A percentile compares a stretch with the other conserved stretches of the same genome.
phyloP scores from a whole-genome alignment of 148 eudicot genomes.

The Drosera capensis region DNA sequence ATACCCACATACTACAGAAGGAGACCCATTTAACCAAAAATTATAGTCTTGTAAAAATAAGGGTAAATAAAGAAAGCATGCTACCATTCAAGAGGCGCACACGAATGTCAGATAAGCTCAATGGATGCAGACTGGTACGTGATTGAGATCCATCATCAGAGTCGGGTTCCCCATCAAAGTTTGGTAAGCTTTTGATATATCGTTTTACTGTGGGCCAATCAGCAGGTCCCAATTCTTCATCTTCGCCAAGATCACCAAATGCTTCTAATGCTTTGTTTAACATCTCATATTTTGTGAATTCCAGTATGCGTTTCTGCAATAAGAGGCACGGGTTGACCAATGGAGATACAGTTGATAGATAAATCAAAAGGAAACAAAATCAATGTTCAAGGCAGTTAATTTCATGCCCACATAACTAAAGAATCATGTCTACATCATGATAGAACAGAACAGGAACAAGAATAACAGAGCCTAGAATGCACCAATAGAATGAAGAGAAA shows the following conservation, averaged over 20 bases:
- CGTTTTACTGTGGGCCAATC: constrained; percentile 85
- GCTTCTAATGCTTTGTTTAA: constrained; percentile 74
- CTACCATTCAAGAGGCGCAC: constrained; percentile 72
- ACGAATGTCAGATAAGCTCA: constrained; percentile 73
- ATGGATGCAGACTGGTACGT: constrained; percentile 26
- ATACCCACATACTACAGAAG: too few species aligned
- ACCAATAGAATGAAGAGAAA: too few species aligned
- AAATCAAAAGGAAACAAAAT: neutral
- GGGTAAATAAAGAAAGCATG: neutral
- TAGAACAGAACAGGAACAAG: too few species aligned
- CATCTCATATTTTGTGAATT: constrained; percentile 81
- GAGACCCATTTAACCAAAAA: too few species aligned
- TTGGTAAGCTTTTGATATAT: constrained; percentile 54
- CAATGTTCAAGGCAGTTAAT: too few species aligned
- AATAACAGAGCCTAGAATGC: too few species aligned
- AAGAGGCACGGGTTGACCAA: neutral
- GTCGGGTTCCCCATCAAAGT: constrained; percentile 48
- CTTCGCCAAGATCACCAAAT: constrained; percentile 86
- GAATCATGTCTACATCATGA: too few species aligned
- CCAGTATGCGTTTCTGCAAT: constrained; percentile 70
- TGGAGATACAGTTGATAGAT: neutral
- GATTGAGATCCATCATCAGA: constrained; percentile 43
- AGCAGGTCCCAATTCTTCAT: constrained; percentile 92
- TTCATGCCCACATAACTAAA: too few species aligned
- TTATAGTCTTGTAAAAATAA: neutral